phyloP scores from a whole-genome alignment of 177 flowering plant species.

The Vitis hybrid region DNA sequence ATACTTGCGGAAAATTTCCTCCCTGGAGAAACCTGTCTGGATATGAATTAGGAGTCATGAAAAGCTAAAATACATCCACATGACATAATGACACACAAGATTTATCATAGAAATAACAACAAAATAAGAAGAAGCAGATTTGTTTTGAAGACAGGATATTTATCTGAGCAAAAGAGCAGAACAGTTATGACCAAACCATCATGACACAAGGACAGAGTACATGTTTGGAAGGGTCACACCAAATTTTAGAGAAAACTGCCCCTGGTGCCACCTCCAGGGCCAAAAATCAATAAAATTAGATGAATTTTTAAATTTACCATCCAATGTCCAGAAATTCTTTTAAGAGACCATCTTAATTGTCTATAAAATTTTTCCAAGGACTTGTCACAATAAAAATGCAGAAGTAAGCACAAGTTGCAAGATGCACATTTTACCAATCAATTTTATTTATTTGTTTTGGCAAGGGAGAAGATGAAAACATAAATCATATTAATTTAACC shows the following conservation, averaged over 20 bases:
- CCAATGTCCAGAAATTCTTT: not conserved
- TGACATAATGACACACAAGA: not conserved
- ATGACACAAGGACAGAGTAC: not conserved
- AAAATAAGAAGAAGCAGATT: too few species aligned
- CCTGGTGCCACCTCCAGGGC: not conserved
- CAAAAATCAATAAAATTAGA: not conserved
- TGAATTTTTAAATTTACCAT: too few species aligned
- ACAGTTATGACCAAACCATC: not conserved
- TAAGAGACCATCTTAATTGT: too few species aligned
- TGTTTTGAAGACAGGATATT: too few species aligned
- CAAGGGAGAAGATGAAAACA: too few species aligned
- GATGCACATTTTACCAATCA: too few species aligned
- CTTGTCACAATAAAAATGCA: too few species aligned
- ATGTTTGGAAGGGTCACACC: not conserved
- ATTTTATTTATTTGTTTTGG: too few species aligned
- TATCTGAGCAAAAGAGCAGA: not conserved
- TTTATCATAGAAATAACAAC: too few species aligned
- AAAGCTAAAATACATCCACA: not conserved
- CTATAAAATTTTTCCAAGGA: too few species aligned
- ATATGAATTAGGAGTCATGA: slow-evolving; percentile 20
- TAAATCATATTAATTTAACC: too few species aligned
- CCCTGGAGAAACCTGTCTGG: slow-evolving; percentile 90
- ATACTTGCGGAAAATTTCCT: slow-evolving; percentile 85
- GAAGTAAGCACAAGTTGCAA: too few species aligned
- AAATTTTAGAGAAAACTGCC: not conserved